Evolutionary conservation across 2,329 filamentous ascomycete genomes (phyloP), one percentile per base, ranked within the genome.

Genomic region (Arthroderma sp.): DNA sequence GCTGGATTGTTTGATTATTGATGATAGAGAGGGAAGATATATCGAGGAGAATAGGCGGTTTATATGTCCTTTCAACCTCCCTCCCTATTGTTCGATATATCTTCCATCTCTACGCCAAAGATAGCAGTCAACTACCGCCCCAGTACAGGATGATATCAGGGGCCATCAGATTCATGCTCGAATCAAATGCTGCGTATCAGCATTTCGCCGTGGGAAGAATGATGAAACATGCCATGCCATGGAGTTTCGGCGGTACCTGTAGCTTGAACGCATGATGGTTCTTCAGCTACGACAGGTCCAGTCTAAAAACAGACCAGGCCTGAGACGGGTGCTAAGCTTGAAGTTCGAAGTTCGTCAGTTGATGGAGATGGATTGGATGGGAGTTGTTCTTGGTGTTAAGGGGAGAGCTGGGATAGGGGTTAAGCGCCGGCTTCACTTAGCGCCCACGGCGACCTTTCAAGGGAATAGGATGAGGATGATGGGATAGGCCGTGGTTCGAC

Each of bases 1-100:
- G 38, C 11, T 41, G 19, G 23, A 25, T 11, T 44, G 54, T 6
- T 56, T 51, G 23, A 28, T 47, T 15, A 28, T 25, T 33, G 44
- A 23, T 51, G 44, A 31, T 21, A 35, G 25, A 60, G 56, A 38
- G 55, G 31, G 38, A 59, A 28, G 44, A 19, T 9, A 52, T 37
- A 9, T 28, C 19, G 54, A 39, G 54, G 52, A 51, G 9, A 35
- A 49, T 15, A 39, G 38, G 7, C 25, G 25, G 35, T 56, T 37
- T 56, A 54, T 56, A 56, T 56, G 38, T 23, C 37, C 31, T 19
- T 8, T 39, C 19, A 7, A 15, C 7, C 17, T 8, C 21, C 17
- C 13, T 17, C 53, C 53, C 44, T 15, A 19, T 39, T 41, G 8
- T 15, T 38, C 37, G 33, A 39, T 54, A 23, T 17, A 37, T 38